Evolutionary conservation across 805 yeast genomes (phyloP), one percentile per base, ranked within the genome.

Genomic region (Myxozyma udenii): DNA sequence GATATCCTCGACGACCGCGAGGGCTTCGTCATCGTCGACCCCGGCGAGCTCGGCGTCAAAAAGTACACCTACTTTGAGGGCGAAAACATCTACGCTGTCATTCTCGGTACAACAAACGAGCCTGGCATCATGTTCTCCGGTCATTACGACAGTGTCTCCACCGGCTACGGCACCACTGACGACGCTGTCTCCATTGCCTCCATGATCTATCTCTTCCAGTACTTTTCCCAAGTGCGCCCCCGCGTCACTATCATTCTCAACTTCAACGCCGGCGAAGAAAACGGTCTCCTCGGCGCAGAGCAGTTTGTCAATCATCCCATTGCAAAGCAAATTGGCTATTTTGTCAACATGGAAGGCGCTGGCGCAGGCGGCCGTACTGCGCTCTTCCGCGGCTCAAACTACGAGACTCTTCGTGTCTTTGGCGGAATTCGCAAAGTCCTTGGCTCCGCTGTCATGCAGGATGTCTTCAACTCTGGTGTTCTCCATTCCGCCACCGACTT

Each of bases 291-390:
- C 49, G 97, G 97, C 3, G 95, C 96, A 0, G 74, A 76, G 41
- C 77, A 84, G 0, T 88, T 87, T 61, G 68, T 85, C 48, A 66
- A 76, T 28, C 95, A 88, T 65, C 82, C 84, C 16, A 85, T 95
- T 91, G 74, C 79, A 21, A 68, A 74, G 36, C 66, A 78, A 14
- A 81, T 85, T 11, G 22, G 32, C 18, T 84, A 77, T 62, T 84
- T 90, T 51, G 73, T 89, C 58, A 90, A 90, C 65, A 71, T 89
- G 57, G 97, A 89, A 71, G 96, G 96, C 16, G 87, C 96, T 0
- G 96, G 96, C 2, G 85, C 93, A 1, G 96, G 96, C 23, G 90
- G 93, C 3, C 80, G 84, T 59, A 86, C 96, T 1, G 74, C 87
- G 19, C 70, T 89, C 44, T 88, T 90, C 66, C 77, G 96, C 67